Conservation (phyloP, 2,329 filamentous ascomycete species). For the Catunica adiposa region DNA sequence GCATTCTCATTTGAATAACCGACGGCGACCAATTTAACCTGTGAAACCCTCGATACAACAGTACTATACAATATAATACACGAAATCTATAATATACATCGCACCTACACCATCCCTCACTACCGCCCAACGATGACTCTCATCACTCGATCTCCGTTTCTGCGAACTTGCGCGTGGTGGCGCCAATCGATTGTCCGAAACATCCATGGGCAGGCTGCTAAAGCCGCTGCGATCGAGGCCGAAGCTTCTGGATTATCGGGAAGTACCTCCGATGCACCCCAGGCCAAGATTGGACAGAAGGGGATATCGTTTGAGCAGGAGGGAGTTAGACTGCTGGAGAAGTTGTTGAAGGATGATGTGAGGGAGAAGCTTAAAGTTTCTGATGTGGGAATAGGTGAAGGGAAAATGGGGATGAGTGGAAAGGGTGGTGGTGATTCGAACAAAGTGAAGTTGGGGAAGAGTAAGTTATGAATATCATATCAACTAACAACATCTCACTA, state of each 20-base stretch:
- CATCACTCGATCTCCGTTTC: neutral
- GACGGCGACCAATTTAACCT: no score
- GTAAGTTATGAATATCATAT: constrained; percentile 25
- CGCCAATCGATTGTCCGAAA: neutral
- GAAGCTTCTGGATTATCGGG: no score
- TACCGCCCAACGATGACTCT: neutral
- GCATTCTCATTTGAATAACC: no score
- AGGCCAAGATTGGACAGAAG: neutral
- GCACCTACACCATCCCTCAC: neutral
- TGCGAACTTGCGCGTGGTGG: neutral
- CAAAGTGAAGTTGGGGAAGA: constrained; percentile 47
- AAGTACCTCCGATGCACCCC: neutral
- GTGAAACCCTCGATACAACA: no score
- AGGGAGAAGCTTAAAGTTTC: constrained; percentile 3
- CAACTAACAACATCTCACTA: neutral
- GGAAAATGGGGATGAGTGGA: neutral
- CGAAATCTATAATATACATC: no score
- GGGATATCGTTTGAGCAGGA: constrained; percentile 1
- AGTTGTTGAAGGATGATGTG: constrained; percentile 5
- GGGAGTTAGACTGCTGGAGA: constrained; percentile 8
- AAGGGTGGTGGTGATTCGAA: constrained; percentile 29
- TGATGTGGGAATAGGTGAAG: neutral
- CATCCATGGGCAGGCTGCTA: neutral
- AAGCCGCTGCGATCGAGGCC: no score
- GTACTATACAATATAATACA: no score